These are phyloP conservation scores for Priceomyces medius DNA, from an alignment of 805 yeast genomes.

Conservation along the genomic window DNA sequence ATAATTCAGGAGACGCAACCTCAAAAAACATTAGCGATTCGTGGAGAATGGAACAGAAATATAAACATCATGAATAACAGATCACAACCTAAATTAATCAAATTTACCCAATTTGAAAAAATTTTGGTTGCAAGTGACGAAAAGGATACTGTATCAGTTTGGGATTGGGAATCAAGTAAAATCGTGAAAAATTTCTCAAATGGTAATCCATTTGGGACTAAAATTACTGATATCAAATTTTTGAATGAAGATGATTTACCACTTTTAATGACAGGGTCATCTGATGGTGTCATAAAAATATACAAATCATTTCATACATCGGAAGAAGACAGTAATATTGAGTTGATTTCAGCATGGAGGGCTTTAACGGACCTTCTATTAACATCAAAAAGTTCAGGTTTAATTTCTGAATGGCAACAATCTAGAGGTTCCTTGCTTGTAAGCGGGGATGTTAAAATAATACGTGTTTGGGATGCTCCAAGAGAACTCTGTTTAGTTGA, in stretches of 20 bases:
- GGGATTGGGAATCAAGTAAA: slow-evolving; percentile 78
- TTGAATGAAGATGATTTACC: slow-evolving; percentile 93
- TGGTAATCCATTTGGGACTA: slow-evolving; percentile 83
- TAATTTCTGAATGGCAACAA: slow-evolving; percentile 95
- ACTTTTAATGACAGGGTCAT: slow-evolving; percentile 79
- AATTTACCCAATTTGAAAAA: slow-evolving; percentile 89
- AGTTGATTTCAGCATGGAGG: slow-evolving; percentile 85
- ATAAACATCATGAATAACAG: slow-evolving; percentile 61
- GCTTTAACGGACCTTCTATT: slow-evolving; percentile 82
- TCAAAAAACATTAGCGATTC: slow-evolving; percentile 77
- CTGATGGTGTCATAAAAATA: slow-evolving; percentile 90
- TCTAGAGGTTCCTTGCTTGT: slow-evolving; percentile 86
- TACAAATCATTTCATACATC: slow-evolving; percentile 70
- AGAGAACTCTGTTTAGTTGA: slow-evolving; percentile 83
- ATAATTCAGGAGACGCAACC: slow-evolving; percentile 88
- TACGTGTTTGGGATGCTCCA: slow-evolving; percentile 95
- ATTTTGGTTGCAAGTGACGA: slow-evolving; percentile 79
- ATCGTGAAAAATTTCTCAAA: slow-evolving; percentile 71
- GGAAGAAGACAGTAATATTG: slow-evolving; percentile 34
- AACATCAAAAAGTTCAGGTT: slow-evolving; percentile 78
- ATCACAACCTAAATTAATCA: slow-evolving; percentile 75
- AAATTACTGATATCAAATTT: slow-evolving; percentile 80
- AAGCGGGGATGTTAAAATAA: slow-evolving; percentile 92
- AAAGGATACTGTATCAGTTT: slow-evolving; percentile 75
- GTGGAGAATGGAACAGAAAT: slow-evolving; percentile 81